Evolutionary conservation across 1,284 basidiomycete species (phyloP).

Genomic region (Volvariella surrecta): DNA sequence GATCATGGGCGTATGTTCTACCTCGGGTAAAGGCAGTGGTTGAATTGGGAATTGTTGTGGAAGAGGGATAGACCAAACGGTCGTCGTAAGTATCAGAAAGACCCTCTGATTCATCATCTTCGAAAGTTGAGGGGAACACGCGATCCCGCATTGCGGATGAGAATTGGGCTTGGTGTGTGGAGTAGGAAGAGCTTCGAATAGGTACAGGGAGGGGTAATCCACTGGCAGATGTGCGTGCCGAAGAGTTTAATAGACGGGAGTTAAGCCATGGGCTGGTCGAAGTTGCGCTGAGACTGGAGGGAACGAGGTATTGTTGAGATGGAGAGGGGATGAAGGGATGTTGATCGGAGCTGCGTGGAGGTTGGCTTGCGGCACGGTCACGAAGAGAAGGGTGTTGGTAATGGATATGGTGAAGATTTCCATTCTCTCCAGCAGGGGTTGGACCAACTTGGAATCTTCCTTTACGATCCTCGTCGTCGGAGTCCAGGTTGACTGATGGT

Average conservation of each 20-base stretch:
- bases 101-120: slow-evolving; percentile 61
- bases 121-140: slow-evolving; percentile 32
- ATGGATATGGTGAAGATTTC: slow-evolving; percentile 1
- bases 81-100: slow-evolving; percentile 46
- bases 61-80: slow-evolving; percentile 32
- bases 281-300: slow-evolving; percentile 36
- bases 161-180: slow-evolving; percentile 40
- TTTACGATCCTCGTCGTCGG: slow-evolving; percentile 33
- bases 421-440: no score
- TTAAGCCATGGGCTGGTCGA: slow-evolving; percentile 30
- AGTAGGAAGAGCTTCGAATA: slow-evolving; percentile 60
- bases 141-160: slow-evolving; percentile 57
- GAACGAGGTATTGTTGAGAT: slow-evolving; percentile 36
- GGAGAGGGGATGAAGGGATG: slow-evolving; percentile 43
- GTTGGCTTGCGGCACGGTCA: slow-evolving; percentile 62
- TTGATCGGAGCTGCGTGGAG: slow-evolving; percentile 40
- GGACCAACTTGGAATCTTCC: slow-evolving; percentile 43
- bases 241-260: slow-evolving; percentile 18
- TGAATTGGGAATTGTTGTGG: no score
- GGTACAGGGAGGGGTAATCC: slow-evolving; percentile 33
- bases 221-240: background rate
- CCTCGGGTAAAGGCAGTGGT: slow-evolving; percentile 30
- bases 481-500: background rate
- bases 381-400: slow-evolving; percentile 29
- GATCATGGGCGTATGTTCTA: slow-evolving; percentile 46